Evolutionary conservation across 805 yeast species (phyloP), one percentile per base, ranked within the genome.

Genomic region (Alloascoidea hylecoeti): DNA sequence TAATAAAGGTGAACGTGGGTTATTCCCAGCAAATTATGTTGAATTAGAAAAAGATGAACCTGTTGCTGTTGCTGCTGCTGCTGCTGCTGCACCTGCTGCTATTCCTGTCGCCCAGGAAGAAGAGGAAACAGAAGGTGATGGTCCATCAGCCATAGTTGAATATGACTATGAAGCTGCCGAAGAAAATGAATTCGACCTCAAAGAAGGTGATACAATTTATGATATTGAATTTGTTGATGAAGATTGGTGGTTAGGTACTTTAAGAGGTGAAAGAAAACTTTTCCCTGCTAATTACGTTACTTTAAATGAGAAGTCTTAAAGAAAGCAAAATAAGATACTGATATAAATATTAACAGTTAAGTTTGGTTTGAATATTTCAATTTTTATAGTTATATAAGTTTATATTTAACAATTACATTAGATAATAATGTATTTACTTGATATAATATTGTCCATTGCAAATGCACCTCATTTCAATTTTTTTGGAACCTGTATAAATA

Each of bases 161-260:
- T 82, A 68, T 54, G 82, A 77, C 48, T 88, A 89, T 55, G 95
- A 80, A 37, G 95, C 94, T 19, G 78, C 78, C 17, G 98, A 92
- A 59, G 95, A 80, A 45, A 92, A 88, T 52, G 98, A 92, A 60
- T 66, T 92, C 42, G 70, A 75, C 2, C 92, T 92, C 56, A 70
- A 64, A 16, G 95, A 84, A 53, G 94, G 89, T 38, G 97, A 85
- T 47, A 50, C 66, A 42, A 85, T 92, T 44, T 63, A 74, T 15
- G 81, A 85, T 42, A 80, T 92, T 44, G 94, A 86, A 48, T 81
- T 83, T 56, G 80, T 83, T 14, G 95, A 86, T 49, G 95, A 84
- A 35, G 95, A 84, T 54, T 92, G 98, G 98, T 92, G 97, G 97
- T 66, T 80, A 39, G 98, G 98, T 38, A 75, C 72, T 44, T 67